phyloP scores from a whole-genome alignment of 257 asterid species.

The Schizonepeta tenuifolia region DNA sequence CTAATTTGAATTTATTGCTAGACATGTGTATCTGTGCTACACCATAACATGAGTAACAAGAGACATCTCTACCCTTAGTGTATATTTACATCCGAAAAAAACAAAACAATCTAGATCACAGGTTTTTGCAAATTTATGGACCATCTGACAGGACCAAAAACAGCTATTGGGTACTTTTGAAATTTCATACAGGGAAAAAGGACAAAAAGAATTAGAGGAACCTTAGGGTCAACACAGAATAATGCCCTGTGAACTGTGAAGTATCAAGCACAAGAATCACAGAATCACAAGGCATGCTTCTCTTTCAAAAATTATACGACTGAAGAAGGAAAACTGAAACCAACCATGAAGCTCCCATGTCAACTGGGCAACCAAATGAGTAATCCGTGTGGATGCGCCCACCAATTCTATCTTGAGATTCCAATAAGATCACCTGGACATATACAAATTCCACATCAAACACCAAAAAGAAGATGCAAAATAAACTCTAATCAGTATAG shows the following conservation, averaged over 20 bases:
- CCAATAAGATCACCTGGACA: constrained; percentile 81
- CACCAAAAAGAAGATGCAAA: constrained; percentile 4
- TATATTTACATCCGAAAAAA: background rate
- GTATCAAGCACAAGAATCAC: constrained; percentile 1
- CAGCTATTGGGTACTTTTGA: background rate
- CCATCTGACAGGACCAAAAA: background rate
- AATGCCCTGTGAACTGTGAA: constrained; percentile 20
- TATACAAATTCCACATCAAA: constrained; percentile 23
- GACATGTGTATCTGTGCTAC: background rate
- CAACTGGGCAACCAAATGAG: constrained; percentile 96
- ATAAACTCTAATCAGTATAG: background rate
- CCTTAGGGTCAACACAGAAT: background rate
- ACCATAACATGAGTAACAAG: background rate
- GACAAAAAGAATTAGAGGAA: background rate
- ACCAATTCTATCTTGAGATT: constrained; percentile 91
- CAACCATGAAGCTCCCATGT: constrained; percentile 99
- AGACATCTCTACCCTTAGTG: background rate
- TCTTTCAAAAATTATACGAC: constrained; percentile 8
- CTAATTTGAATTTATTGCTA: background rate
- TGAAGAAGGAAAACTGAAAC: constrained; percentile 24
- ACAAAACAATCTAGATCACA: background rate
- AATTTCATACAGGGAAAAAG: background rate
- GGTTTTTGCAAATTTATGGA: background rate
- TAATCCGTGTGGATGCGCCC: constrained; percentile 95
- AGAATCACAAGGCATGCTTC: constrained; percentile 16